Percentiles rank a stretch among this genome's conserved stretches.
These are phyloP conservation scores for Sporothrix dimorphospora DNA, from an alignment of 2,329 filamentous ascomycete genomes.

Conservation along the genomic window DNA sequence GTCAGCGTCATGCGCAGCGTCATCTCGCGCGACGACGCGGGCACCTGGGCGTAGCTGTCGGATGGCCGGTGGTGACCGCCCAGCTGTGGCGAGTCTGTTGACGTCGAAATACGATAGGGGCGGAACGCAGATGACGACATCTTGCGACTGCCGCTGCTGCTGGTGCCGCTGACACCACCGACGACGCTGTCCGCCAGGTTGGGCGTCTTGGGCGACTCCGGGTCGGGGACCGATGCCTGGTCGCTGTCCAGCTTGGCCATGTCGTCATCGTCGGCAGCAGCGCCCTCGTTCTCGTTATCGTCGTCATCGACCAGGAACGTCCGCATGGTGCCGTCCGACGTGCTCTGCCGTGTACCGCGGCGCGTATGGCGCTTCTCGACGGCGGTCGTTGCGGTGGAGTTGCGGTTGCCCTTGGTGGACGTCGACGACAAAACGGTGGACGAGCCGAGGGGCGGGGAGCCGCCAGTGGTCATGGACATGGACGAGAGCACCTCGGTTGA, in stretches of 20 bases:
- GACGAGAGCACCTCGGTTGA: constrained; percentile 53
- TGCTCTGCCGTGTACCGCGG: not conserved
- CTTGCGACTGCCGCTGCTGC: not conserved
- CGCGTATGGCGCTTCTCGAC: constrained; percentile 8
- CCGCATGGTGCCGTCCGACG: constrained; percentile 11
- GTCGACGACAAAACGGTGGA: not conserved
- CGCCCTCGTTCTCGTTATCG: constrained; percentile 40
- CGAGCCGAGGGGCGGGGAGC: constrained; percentile 31
- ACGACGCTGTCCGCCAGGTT: constrained; percentile 48
- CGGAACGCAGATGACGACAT: constrained; percentile 21
- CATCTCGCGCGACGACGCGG: constrained; percentile 77
- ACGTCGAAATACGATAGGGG: constrained; percentile 31
- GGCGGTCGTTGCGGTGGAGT: not conserved
- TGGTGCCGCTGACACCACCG: not conserved
- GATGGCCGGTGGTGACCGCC: constrained; percentile 42
- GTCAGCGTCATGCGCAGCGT: constrained; percentile 95
- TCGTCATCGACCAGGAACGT: constrained; percentile 26
- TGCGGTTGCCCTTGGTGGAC: constrained; percentile 6
- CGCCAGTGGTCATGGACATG: constrained; percentile 34
- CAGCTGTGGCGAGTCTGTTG: not conserved
- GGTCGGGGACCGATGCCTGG: constrained; percentile 57
- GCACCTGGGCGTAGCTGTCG: constrained; percentile 52
- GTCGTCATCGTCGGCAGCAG: constrained; percentile 38
- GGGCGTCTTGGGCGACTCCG: constrained; percentile 63
- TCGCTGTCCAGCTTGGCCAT: constrained; percentile 62